These are phyloP conservation scores for Ogataea nitratoaversa DNA, from an alignment of 805 yeast genomes.

Conservation along the genomic window DNA sequence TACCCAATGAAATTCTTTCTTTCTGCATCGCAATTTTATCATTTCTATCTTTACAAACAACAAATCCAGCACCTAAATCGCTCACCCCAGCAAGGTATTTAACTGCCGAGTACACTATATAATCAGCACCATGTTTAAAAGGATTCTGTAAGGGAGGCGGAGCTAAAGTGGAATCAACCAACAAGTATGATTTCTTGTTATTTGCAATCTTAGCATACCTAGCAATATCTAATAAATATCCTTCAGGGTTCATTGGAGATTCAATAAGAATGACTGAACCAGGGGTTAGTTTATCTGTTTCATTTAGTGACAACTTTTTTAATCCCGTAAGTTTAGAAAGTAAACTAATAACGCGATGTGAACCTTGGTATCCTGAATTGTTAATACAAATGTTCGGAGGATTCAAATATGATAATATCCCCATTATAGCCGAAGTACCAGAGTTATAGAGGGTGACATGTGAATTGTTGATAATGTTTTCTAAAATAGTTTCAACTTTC, in stretches of 20 bases:
- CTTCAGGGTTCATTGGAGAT: slow-evolving; percentile 53
- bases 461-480: slow-evolving; percentile 41
- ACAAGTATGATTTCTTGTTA: slow-evolving; percentile 36
- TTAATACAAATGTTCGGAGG: slow-evolving; percentile 43
- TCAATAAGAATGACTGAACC: slow-evolving; percentile 48
- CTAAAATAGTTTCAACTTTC: slow-evolving; percentile 43
- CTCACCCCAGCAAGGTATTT: slow-evolving; percentile 55
- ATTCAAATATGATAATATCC: slow-evolving; percentile 42
- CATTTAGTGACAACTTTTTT: slow-evolving; percentile 32
- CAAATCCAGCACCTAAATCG: slow-evolving; percentile 50
- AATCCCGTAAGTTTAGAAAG: slow-evolving; percentile 39
- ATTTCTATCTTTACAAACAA: slow-evolving; percentile 36
- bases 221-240: slow-evolving; percentile 38
- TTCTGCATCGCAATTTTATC: slow-evolving; percentile 31
- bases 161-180: slow-evolving; percentile 53
- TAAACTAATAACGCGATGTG: slow-evolving; percentile 44
- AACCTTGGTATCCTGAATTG: slow-evolving; percentile 47
- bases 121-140: slow-evolving; percentile 47
- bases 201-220: slow-evolving; percentile 42
- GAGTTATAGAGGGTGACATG: slow-evolving; percentile 45
- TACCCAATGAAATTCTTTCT: slow-evolving; percentile 44
- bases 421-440: slow-evolving; percentile 50
- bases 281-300: slow-evolving; percentile 31
- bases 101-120: slow-evolving; percentile 52
- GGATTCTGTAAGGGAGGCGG: slow-evolving; percentile 55